phyloP scores from a whole-genome alignment of 768 basidiomycete species.

The Pleurotus sapidus region DNA sequence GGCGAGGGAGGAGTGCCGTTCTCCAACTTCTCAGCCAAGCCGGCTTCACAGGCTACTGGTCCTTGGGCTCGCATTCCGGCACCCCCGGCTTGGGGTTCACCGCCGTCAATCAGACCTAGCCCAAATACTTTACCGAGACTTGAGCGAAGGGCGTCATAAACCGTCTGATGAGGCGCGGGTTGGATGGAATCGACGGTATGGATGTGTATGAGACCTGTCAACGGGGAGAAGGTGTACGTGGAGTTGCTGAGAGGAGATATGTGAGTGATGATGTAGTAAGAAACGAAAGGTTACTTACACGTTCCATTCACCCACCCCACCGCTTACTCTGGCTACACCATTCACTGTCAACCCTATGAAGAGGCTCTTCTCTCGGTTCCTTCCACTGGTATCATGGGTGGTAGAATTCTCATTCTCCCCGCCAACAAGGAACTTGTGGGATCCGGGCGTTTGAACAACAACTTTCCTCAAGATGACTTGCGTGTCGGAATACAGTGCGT shows the following conservation, averaged over 20 bases:
- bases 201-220: conserved; percentile 56
- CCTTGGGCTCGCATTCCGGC: background rate
- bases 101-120: conserved; percentile 17
- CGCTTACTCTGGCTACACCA: conserved; percentile 64
- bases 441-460: conserved; percentile 29
- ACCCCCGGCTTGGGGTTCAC: conserved; percentile 12
- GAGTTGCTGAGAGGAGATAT: conserved; percentile 45
- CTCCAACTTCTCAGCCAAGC: too few relatives aligned
- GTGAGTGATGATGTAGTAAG: conserved; percentile 1
- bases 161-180: conserved; percentile 71
- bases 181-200: conserved; percentile 76
- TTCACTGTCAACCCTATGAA: conserved; percentile 51
- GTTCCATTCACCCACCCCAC: conserved; percentile 64
- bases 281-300: conserved; percentile 45
- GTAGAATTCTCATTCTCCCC: conserved; percentile 11
- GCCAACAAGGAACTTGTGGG: background rate
- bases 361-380: conserved; percentile 55
- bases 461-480: conserved; percentile 53
- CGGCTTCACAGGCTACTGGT: too few relatives aligned
- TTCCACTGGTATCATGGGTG: background rate
- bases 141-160: conserved; percentile 57
- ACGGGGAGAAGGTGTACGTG: conserved; percentile 71
- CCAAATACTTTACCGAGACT: conserved; percentile 39
- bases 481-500: conserved; percentile 69
- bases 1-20: too few relatives aligned